phyloP scores from a whole-genome alignment of 805 yeast species.

The Lipomyces spencermartinsiae region DNA sequence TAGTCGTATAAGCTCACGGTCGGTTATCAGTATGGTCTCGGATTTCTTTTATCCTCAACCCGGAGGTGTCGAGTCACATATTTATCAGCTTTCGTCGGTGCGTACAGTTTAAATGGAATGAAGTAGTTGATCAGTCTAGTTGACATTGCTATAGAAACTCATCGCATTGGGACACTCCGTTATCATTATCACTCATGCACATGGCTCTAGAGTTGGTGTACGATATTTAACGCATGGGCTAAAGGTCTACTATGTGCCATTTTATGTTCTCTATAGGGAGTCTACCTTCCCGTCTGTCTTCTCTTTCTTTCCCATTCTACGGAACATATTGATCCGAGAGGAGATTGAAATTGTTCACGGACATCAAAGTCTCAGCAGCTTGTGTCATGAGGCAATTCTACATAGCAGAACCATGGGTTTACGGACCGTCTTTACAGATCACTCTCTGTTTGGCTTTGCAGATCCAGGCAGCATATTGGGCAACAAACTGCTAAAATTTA shows the following conservation, averaged over 20 bases:
- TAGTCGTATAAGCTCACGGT: not conserved
- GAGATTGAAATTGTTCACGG: constrained; percentile 89
- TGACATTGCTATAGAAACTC: constrained; percentile 31
- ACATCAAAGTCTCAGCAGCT: constrained; percentile 85
- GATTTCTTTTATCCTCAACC: constrained; percentile 98
- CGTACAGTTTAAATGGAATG: constrained; percentile 2
- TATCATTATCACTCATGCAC: constrained; percentile 84
- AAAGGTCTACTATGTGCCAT: constrained; percentile 91
- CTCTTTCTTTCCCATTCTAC: constrained; percentile 79
- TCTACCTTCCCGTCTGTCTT: constrained; percentile 89
- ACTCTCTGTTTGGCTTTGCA: constrained; percentile 92
- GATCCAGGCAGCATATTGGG: constrained; percentile 83
- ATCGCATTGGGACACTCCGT: constrained; percentile 41
- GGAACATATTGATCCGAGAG: constrained; percentile 87
- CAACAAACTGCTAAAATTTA: constrained; percentile 82
- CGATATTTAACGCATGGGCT: constrained; percentile 86
- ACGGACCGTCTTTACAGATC: constrained; percentile 92
- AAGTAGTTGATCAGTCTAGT: not conserved
- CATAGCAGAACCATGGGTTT: constrained; percentile 94
- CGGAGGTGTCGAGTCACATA: constrained; percentile 97
- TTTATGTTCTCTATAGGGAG: constrained; percentile 77
- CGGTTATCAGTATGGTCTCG: constrained; percentile 69
- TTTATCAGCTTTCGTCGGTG: constrained; percentile 78
- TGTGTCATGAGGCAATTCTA: constrained; percentile 89
- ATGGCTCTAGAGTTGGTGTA: constrained; percentile 81